Evolutionary conservation across 2,329 filamentous ascomycete species (phyloP), one percentile per base, ranked within the genome.

Genomic region (Fusarium anthophilum): DNA sequence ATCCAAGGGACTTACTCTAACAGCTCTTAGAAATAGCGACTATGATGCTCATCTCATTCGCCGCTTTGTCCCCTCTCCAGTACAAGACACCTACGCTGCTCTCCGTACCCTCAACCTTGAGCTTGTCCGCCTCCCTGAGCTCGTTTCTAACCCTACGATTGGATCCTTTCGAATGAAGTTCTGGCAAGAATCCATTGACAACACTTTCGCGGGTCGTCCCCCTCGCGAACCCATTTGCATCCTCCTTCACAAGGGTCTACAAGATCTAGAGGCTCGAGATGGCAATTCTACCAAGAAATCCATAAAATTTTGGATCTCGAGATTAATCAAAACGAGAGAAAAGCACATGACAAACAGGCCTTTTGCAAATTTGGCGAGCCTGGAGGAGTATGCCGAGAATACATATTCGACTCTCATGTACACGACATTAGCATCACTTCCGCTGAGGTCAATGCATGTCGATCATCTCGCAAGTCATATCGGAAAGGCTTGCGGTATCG

Each of bases 381-480:
- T 98, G 58, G 96, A 99, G 79, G 92, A 91, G 53, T 98, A 98
- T 79, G 94, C 94, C 2, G 96, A 99, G 83, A 95, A 95, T 77
- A 98, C 96, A 4, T 98, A 98, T 83, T 95, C 95, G 24, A 97
- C 94, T 0, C 86, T 98, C 50, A 90, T 97, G 83, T 99, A 99
- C 81, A 88, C 97, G 71, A 96, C 93, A 1, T 85, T 98, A 43
- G 94, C 94, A 24, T 88, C 92, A 12, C 84, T 98, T 64, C 93
- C 94, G 1, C 86, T 98, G 78, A 90, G 91, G 15, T 97, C 94
- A 3, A 88, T 98, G 78, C 92, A 95, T 30, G 91, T 95, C 47
- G 96, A 99, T 79, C 96, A 99, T 83, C 87, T 99, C 24, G 96
- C 96, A 14, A 97, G 94, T 62, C 96, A 99, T 81, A 93, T 98